phyloP scores from a whole-genome alignment of 257 asterid genomes.

The Lycium ferocissimum region DNA sequence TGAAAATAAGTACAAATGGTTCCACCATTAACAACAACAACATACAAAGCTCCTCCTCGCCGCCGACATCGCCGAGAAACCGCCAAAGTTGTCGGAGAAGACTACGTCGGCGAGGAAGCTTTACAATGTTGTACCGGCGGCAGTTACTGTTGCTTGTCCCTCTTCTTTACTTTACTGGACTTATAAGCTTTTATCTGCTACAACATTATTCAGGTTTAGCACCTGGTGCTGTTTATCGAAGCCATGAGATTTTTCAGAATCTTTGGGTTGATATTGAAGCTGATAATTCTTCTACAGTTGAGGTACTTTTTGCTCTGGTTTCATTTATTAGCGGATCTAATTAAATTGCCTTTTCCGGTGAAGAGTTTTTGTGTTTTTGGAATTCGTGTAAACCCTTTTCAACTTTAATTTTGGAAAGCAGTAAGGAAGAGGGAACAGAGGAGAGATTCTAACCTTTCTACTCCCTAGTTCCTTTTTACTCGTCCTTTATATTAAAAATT shows the following conservation, averaged over 20 bases:
- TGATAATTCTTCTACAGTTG: conserved; percentile 64
- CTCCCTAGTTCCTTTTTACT: no score
- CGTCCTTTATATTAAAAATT: no score
- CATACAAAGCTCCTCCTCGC: neutral
- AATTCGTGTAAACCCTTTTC: conserved; percentile 5
- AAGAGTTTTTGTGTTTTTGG: neutral
- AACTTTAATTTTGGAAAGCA: conserved; percentile 9
- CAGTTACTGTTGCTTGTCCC: conserved; percentile 30
- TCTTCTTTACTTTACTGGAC: conserved; percentile 62
- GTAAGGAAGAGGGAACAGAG: neutral
- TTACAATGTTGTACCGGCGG: neutral
- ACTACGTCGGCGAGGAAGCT: conserved; percentile 36
- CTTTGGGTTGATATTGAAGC: conserved; percentile 73
- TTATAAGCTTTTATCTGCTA: conserved; percentile 47
- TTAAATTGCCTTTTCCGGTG: conserved; percentile 1
- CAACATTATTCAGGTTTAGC: conserved; percentile 36
- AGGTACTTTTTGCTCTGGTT: conserved; percentile 44
- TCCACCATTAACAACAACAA: conserved; percentile 1
- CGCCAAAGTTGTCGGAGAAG: conserved; percentile 34
- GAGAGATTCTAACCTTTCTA: no score
- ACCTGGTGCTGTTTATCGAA: conserved; percentile 68
- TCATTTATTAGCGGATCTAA: neutral
- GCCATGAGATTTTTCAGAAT: conserved; percentile 62
- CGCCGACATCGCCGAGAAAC: conserved; percentile 29
- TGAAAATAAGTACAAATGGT: neutral